Conservation (phyloP, 495 filamentous ascomycete genomes). For the Talaromyces wortmannii region DNA sequence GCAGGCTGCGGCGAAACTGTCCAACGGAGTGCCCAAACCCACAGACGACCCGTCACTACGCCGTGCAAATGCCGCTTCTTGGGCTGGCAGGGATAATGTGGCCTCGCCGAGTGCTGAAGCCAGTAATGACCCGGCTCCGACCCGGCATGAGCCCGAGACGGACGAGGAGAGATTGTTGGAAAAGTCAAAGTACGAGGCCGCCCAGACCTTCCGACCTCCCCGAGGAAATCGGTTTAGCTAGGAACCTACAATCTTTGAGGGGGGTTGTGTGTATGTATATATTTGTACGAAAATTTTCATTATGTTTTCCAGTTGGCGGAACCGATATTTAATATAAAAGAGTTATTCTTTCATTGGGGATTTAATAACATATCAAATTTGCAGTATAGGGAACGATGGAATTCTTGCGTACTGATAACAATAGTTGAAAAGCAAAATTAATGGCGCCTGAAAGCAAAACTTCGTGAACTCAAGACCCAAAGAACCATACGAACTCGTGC, state of each 20-base stretch:
- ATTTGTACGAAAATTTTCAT: background rate
- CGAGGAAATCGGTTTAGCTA: constrained; percentile 82
- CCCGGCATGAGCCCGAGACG: constrained; percentile 70
- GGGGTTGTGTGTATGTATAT: background rate
- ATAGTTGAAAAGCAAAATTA: background rate
- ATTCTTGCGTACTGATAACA: background rate
- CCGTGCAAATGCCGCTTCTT: constrained; percentile 22
- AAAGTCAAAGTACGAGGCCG: constrained; percentile 87
- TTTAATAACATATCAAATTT: too few species aligned
- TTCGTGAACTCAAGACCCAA: background rate
- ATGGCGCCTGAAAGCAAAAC: background rate
- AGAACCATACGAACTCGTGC: background rate
- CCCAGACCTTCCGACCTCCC: constrained; percentile 60
- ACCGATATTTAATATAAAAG: background rate
- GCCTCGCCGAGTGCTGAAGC: constrained; percentile 76
- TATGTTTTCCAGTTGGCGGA: background rate
- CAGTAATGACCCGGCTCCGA: constrained; percentile 77
- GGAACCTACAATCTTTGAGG: background rate
- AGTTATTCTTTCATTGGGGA: too few species aligned
- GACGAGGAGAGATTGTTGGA: constrained; percentile 62
- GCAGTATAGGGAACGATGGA: too few species aligned
- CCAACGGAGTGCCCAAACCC: constrained; percentile 2
- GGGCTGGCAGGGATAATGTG: constrained; percentile 44
- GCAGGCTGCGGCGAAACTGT: constrained; percentile 5
- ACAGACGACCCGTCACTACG: constrained; percentile 6